Evolutionary conservation across 1,139 yeast species (phyloP).

Genomic region (Debaryomyces sp.): DNA sequence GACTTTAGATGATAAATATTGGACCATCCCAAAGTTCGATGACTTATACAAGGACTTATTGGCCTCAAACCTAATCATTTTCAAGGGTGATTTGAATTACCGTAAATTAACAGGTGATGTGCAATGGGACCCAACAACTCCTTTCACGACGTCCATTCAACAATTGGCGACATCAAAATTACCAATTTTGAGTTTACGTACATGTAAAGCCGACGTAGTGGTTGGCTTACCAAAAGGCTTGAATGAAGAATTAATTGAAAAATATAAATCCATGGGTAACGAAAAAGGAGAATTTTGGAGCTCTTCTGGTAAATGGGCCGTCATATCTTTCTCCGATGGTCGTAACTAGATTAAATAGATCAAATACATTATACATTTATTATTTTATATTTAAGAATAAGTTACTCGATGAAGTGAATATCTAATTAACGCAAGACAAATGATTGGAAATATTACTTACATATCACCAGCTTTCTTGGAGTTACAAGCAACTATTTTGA

Average conservation of each 20-base stretch:
- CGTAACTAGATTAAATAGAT: neutral
- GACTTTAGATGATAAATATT: constrained; percentile 77
- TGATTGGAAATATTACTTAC: neutral
- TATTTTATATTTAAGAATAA: neutral
- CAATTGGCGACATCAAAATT: constrained; percentile 64
- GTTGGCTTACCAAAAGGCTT: constrained; percentile 79
- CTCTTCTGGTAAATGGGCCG: constrained; percentile 92
- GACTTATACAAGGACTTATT: constrained; percentile 53
- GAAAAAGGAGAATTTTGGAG: constrained; percentile 79
- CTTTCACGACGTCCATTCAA: constrained; percentile 71
- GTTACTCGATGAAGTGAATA: neutral
- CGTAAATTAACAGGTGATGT: constrained; percentile 92
- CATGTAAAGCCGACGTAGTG: constrained; percentile 96
- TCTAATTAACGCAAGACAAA: neutral
- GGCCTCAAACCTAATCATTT: constrained; percentile 69
- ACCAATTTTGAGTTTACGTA: constrained; percentile 74
- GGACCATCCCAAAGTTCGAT: constrained; percentile 56
- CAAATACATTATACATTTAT: neutral
- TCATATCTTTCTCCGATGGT: constrained; percentile 42
- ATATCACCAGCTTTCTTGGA: constrained; percentile 74
- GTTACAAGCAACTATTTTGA: constrained; percentile 97
- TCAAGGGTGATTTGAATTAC: constrained; percentile 95
- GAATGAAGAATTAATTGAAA: constrained; percentile 63
- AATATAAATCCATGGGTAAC: constrained; percentile 61
- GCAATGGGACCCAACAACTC: constrained; percentile 81